Evolutionary conservation across 352 stramenopile species (phyloP), one percentile per base, ranked within the genome.

Genomic region (Nothophytophthora sp.): DNA sequence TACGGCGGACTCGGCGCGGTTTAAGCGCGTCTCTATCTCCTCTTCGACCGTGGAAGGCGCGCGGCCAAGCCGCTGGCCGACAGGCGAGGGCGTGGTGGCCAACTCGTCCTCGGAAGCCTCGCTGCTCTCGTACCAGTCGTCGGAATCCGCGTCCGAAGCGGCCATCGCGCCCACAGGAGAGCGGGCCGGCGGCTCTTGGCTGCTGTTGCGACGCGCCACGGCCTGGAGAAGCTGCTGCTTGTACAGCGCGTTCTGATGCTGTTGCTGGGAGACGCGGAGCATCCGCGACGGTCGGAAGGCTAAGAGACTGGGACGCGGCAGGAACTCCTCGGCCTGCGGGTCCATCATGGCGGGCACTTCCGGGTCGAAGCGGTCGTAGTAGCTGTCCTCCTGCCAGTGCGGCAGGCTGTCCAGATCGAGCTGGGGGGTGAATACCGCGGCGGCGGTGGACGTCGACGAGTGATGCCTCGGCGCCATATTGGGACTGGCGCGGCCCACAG

Each of bases 211-310:
- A 9, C 55, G 40, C 1, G 56, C 68, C 18, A 77, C 63, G 8
- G 60, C 63, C 29, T 63, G 64, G 40, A 73, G 44, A 11, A 82
- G 36, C 27, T 70, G 67, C 40, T 65, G 50, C 51, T 76, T 76
- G 55, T 73, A 70, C 24, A 69, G 44, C 12, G 59, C 50, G 36
- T 63, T 73, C 36, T 81, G 73, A 11, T 76, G 69, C 35, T 76
- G 68, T 29, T 80, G 73, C 28, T 76, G 52, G 34, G 76, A 78
- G 22, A 74, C 57, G 24, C 70, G 71, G 52, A 73, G 44, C 47
- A 81, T 71, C 12, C 74, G 74, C 34, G 74, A 75, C 2, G 64
- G 60, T 6, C 70, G 60, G 48, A 83, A 86, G 18, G 73, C 60
- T 43, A 83, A 52, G 11, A 86, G 67, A 48, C 66, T 80, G 3